Evolutionary conservation across 768 basidiomycete genomes (phyloP).

Genomic region (Tricholoma matsutake): DNA sequence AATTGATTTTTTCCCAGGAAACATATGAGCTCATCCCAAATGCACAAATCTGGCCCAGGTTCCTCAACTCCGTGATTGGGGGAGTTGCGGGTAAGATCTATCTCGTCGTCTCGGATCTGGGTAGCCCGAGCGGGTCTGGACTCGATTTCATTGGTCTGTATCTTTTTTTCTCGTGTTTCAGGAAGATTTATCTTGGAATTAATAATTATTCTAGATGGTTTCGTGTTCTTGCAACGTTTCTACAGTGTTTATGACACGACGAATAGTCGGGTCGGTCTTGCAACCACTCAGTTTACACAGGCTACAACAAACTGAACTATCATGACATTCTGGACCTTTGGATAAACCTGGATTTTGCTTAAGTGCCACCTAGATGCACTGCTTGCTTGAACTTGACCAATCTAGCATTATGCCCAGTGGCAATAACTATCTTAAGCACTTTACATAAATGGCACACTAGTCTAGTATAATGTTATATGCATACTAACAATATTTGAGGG

Average conservation of each 20-base stretch:
- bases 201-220: conserved; percentile 31
- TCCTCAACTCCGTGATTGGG: conserved; percentile 32
- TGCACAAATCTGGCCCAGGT: conserved; percentile 36
- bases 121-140: conserved; percentile 39
- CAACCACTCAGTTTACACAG: conserved; percentile 47
- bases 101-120: conserved; percentile 37
- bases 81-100: conserved; percentile 29
- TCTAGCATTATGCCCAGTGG: no score
- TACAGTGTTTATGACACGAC: conserved; percentile 64
- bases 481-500: no score
- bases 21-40: conserved; percentile 37
- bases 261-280: conserved; percentile 54
- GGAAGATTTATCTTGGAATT: background rate
- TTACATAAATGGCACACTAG: no score
- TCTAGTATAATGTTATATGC: no score
- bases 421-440: no score
- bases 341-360: background rate
- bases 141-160: conserved; percentile 45
- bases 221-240: conserved; percentile 56
- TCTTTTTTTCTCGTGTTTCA: background rate
- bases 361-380: no score
- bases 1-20: conserved; percentile 17
- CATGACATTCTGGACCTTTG: background rate
- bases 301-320: conserved; percentile 38
- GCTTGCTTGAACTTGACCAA: no score